A percentile compares a stretch with the other conserved stretches of the same genome.
Conservation (phyloP, 169 alveolate genomes). For the Besnoitia besnoiti region DNA sequence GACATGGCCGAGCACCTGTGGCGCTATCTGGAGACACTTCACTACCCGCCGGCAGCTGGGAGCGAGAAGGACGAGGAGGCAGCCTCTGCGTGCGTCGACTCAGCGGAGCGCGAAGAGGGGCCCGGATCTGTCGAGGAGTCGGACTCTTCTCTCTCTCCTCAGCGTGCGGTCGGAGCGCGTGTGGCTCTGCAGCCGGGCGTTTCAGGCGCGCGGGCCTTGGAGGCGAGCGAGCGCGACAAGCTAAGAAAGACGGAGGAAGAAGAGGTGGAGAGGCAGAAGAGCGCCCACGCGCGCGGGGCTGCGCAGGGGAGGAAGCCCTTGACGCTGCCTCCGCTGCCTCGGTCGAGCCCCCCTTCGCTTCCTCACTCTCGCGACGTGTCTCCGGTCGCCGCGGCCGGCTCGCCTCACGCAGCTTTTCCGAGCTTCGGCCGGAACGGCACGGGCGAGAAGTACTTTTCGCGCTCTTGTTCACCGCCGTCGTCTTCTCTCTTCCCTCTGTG, state of each 20-base stretch:
- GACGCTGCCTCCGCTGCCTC: background rate
- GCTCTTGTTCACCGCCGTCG: no score
- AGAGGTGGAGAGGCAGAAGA: no score
- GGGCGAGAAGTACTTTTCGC: no score
- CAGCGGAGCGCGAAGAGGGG: background rate
- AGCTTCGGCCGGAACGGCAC: no score
- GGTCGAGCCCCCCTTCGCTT: background rate
- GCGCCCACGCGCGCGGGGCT: background rate
- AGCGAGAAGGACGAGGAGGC: background rate
- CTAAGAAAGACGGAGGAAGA: no score
- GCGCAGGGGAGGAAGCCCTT: background rate
- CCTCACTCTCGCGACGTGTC: background rate
- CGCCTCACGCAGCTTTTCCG: no score
- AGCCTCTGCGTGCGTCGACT: background rate
- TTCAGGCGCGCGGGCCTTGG: background rate
- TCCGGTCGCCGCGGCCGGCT: background rate
- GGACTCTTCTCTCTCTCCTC: background rate
- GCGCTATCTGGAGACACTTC: background rate
- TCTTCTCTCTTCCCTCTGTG: no score
- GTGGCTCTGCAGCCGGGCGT: background rate
- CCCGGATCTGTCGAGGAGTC: background rate
- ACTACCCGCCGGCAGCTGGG: background rate
- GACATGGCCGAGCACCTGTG: slow-evolving; percentile 38
- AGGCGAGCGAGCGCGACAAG: background rate
- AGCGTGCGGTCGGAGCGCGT: background rate